Percentiles rank a stretch among this genome's conserved stretches.
These are phyloP conservation scores for Phytophthora lateralis DNA, from an alignment of 352 stramenopile genomes.

Conservation along the genomic window DNA sequence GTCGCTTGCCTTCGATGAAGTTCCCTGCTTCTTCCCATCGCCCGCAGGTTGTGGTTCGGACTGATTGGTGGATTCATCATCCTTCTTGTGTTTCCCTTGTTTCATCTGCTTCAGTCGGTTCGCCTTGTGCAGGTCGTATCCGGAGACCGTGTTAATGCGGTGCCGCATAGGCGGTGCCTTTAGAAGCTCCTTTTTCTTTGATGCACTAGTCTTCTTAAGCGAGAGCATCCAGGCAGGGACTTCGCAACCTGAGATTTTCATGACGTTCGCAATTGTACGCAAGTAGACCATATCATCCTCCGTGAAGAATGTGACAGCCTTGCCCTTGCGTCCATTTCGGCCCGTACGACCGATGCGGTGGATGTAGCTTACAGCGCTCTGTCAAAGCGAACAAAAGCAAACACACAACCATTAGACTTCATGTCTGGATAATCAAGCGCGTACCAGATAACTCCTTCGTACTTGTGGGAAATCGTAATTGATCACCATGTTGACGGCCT, in stretches of 20 bases:
- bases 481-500: slow-evolving; percentile 99
- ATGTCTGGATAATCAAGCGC: background rate
- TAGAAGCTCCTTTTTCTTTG: slow-evolving; percentile 80
- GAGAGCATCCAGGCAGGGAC: slow-evolving; percentile 98
- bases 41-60: slow-evolving; percentile 9
- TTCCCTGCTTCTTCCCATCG: slow-evolving; percentile 15
- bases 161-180: slow-evolving; percentile 75
- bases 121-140: slow-evolving; percentile 87
- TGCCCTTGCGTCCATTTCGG: slow-evolving; percentile 91
- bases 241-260: slow-evolving; percentile 97
- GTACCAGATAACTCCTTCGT: slow-evolving; percentile 4
- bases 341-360: slow-evolving; percentile 97
- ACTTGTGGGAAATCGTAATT: slow-evolving; percentile 99
- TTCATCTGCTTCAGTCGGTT: slow-evolving; percentile 72
- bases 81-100: slow-evolving; percentile 31
- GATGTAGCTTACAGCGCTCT: slow-evolving; percentile 95
- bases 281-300: slow-evolving; percentile 95
- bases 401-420: background rate
- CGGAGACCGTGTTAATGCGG: slow-evolving; percentile 86
- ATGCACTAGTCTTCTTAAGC: slow-evolving; percentile 90
- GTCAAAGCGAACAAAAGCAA: slow-evolving; percentile 5
- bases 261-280: slow-evolving; percentile 97
- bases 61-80: slow-evolving; percentile 8
- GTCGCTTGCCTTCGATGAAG: slow-evolving; percentile 7
- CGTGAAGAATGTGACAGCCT: slow-evolving; percentile 98